Base-by-base conservation (phyloP, 2,329 filamentous ascomycete species). In the Waltergamsia citrina region DNA sequence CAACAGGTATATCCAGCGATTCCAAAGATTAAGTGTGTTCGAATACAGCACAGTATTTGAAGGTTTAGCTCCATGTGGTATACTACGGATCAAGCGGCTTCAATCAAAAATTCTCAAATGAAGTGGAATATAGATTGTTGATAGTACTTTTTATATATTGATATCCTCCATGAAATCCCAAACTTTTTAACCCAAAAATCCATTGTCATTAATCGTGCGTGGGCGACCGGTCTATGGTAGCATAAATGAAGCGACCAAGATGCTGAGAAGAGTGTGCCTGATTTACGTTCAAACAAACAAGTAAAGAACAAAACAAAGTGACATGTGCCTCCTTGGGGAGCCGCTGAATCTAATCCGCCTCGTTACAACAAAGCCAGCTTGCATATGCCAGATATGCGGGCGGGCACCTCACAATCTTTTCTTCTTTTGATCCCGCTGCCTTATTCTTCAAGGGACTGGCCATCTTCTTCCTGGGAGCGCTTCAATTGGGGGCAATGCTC, bases 201-300 rank as follows among this genome's bases (percentile, higher is more conserved):
- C n/a, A n/a, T 24, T n/a, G 25, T 27, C 25, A 27, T 27, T 27
- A 27, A 14, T 15, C 25, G 25, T 33, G 28, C 28, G 28, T 30
- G 28, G 17, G 28, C 28, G 17, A 17, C 28, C 28, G 17, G 17
- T 30, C 28, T 30, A 30, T 17, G 28, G 15, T 30, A 19, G 28
- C 28, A 11, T n/a, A n/a, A n/a, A n/a, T n/a, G 12, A 15, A 27
- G 25, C 22, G 22, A 24, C 22, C 22, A 27, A 15, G 18, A 21
- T n/a, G 16, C 16, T 21, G 29, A 21, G n/a, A n/a, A n/a, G n/a
- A n/a, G n/a, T n/a, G n/a, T n/a, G 25, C 22, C 29, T 22, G 18
- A 21, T 32, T 21, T 20, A 8, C 12, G 12, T 27, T 6, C 25
- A 6, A 27, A 7, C 6, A 27, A 27, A 31, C n/a, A 25, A 9